Evolutionary conservation across 371 early-diverging fungal genomes (phyloP).

Genomic region (Mucor ambiguus): DNA sequence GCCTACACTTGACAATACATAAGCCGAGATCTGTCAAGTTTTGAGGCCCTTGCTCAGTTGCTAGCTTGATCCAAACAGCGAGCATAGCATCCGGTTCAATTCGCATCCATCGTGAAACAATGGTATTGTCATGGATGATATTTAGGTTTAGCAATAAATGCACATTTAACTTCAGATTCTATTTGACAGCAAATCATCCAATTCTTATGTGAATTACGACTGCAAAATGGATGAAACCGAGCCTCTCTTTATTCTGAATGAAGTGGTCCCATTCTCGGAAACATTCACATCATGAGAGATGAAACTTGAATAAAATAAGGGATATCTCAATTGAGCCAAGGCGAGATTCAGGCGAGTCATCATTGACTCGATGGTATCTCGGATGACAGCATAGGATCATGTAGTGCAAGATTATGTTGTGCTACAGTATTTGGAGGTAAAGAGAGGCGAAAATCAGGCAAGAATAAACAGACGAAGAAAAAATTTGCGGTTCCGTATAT

Average conservation of each 20-base stretch:
- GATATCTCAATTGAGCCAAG: not conserved
- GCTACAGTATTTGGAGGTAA: not conserved
- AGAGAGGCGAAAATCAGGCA: not conserved
- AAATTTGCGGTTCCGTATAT: not conserved
- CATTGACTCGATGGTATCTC: not conserved
- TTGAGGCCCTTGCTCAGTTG: not conserved
- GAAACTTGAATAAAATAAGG: not conserved
- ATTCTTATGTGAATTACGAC: not conserved
- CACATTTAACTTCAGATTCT: not conserved
- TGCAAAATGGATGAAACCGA: not conserved
- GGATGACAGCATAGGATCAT: not conserved
- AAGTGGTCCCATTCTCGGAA: not conserved
- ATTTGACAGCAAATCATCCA: not conserved
- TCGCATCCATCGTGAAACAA: not conserved
- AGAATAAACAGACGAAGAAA: not conserved
- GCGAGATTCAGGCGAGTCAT: not conserved
- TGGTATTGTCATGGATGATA: not conserved
- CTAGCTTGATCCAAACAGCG: not conserved
- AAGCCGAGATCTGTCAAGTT: not conserved
- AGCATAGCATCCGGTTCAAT: not conserved
- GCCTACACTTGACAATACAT: no score
- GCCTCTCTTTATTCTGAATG: not conserved
- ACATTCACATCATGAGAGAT: not conserved
- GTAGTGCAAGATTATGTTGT: slow-evolving; percentile 1
- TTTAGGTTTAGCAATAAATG: not conserved